Evolutionary conservation across 257 asterid genomes (phyloP).

Genomic region (Penstemon barbatus): DNA sequence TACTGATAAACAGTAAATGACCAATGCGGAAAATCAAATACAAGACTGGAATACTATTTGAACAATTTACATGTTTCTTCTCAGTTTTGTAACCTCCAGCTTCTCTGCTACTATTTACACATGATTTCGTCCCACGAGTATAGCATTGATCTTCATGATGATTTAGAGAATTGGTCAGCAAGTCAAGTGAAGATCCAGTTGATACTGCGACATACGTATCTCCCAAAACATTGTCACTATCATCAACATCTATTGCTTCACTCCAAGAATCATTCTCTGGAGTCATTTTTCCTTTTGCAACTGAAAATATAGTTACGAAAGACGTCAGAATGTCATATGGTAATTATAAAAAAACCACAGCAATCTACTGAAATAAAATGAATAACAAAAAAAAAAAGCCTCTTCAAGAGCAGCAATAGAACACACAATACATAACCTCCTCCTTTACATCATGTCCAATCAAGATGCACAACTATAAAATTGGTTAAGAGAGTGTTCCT

Average conservation of each 20-base stretch:
- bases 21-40: slow-evolving; percentile 24
- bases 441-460: not conserved
- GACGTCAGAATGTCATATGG: slow-evolving; percentile 2
- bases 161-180: slow-evolving; percentile 17
- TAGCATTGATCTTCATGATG: slow-evolving; percentile 28
- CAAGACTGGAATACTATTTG: slow-evolving; percentile 26
- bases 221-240: slow-evolving; percentile 33
- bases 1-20: slow-evolving; percentile 11
- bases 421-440: not conserved
- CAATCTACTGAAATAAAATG: not conserved
- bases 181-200: slow-evolving; percentile 32
- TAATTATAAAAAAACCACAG: not conserved
- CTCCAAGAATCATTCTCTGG: slow-evolving; percentile 27
- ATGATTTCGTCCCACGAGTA: slow-evolving; percentile 35
- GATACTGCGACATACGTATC: slow-evolving; percentile 29
- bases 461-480: not conserved
- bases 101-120: slow-evolving; percentile 27
- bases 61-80: slow-evolving; percentile 35
- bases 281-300: slow-evolving; percentile 38
- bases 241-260: slow-evolving; percentile 37
- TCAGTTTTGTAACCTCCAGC: slow-evolving; percentile 33
- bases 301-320: slow-evolving; percentile 35
- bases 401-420: not conserved
- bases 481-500: not conserved
- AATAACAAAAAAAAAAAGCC: slow-evolving; percentile 5